Evolutionary conservation across 257 asterid genomes (phyloP), one percentile per base, ranked within the genome.

Genomic region (Ballota nigra): DNA sequence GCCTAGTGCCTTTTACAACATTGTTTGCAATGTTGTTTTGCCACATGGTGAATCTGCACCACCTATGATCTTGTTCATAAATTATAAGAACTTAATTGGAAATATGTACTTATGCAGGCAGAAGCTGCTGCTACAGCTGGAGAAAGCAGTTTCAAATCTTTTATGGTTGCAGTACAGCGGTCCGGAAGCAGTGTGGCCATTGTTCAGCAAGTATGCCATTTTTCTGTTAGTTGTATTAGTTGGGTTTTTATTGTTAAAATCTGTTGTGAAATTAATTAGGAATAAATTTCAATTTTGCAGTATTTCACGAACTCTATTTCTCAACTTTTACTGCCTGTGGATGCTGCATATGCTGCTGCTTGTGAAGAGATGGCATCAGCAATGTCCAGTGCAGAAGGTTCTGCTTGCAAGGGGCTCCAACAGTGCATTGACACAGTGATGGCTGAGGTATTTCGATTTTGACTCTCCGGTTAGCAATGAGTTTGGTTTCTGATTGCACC

Each of bases 51-150:
- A n/a, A n/a, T n/a, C n/a, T n/a, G n/a, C n/a, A n/a, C n/a, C n/a
- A n/a, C n/a, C n/a, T n/a, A n/a, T n/a, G n/a, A n/a, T n/a, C 41
- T 74, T 57, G 41, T 22, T 67, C 53, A 43, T 74, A 11, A 11
- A 57, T 18, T 43, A 34, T 29, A 31, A 43, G 70, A 60, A 23
- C 31, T 22, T 47, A 47, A 47, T 23, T 75, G 58, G 70, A 45
- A 47, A 33, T 68, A 15, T 68, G 53, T 47, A 47, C 22, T n/a
- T n/a, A 5, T 47, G 31, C 49, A 75, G 99, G 99, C 96, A 70
- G 99, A 95, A 84, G 89, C 97, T 68, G 97, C 98, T 64, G 98
- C 99, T 59, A 91, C 98, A 68, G 99, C 99, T 77, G 98, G 99
- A 53, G 98, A 92, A 86, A 92, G 86, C 80, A 86, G 98, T 81